Evolutionary conservation across 2,329 filamentous ascomycete species (phyloP).

Genomic region (Fonsecaea nubica): DNA sequence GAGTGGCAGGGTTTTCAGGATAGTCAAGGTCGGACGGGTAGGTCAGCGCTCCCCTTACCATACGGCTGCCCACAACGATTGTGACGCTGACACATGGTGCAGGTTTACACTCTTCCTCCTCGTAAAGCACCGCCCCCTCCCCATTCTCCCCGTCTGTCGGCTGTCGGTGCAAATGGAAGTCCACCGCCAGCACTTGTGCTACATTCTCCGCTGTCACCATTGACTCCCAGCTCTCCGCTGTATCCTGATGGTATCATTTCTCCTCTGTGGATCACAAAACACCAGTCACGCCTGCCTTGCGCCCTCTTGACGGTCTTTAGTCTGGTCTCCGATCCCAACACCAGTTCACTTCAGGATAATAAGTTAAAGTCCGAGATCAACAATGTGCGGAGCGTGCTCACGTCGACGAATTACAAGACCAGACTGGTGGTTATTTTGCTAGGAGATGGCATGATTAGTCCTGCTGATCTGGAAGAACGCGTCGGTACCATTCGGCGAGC

Average conservation of each 20-base stretch:
- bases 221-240: constrained; percentile 79
- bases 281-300: constrained; percentile 82
- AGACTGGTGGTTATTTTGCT: constrained; percentile 79
- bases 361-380: constrained; percentile 87
- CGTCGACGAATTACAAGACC: constrained; percentile 70
- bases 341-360: constrained; percentile 81
- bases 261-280: constrained; percentile 83
- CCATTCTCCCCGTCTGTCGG: constrained; percentile 56
- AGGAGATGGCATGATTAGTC: constrained; percentile 69
- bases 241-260: constrained; percentile 91
- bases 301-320: constrained; percentile 81
- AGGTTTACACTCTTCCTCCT: constrained; percentile 64
- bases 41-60: constrained; percentile 51
- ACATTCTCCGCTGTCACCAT: constrained; percentile 89
- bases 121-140: constrained; percentile 67
- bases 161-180: constrained; percentile 54
- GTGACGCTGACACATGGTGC: constrained; percentile 39
- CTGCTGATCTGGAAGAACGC: constrained; percentile 73
- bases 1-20: constrained; percentile 65
- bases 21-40: constrained; percentile 82
- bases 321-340: constrained; percentile 73
- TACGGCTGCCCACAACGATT: neutral
- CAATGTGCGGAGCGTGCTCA: constrained; percentile 71
- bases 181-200: constrained; percentile 63
- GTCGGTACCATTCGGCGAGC: constrained; percentile 78